Evolutionary conservation across 108 stramenopile species (phyloP).

Genomic region (Aurantiochytrium sp.): DNA sequence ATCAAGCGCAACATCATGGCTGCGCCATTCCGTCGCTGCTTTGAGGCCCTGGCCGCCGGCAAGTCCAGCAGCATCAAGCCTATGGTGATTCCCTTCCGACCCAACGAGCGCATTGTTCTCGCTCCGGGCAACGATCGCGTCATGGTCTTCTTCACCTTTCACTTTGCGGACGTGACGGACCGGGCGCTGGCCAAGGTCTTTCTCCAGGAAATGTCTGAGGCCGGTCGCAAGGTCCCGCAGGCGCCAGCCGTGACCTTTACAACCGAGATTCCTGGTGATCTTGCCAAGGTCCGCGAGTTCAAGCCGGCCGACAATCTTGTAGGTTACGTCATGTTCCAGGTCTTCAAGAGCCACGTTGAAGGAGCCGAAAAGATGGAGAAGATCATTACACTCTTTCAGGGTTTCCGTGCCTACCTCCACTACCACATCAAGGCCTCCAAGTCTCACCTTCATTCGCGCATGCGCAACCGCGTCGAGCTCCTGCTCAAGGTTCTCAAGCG

Average conservation of each 20-base stretch:
- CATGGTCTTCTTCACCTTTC: constrained; percentile 45
- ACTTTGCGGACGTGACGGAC: constrained; percentile 51
- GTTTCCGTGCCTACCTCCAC: constrained; percentile 57
- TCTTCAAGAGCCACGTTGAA: constrained; percentile 48
- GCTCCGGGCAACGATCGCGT: constrained; percentile 38
- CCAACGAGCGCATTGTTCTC: constrained; percentile 37
- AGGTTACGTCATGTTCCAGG: constrained; percentile 47
- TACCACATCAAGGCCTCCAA: constrained; percentile 65
- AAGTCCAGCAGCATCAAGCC: constrained; percentile 9
- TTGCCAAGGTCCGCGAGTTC: background rate
- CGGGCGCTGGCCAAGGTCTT: constrained; percentile 41
- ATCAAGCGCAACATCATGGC: constrained; percentile 42
- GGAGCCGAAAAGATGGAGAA: constrained; percentile 36
- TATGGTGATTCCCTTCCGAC: constrained; percentile 29
- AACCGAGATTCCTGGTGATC: background rate
- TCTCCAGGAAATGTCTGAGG: constrained; percentile 48
- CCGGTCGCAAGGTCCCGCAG: constrained; percentile 37
- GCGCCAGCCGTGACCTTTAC: constrained; percentile 41
- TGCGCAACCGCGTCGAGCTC: constrained; percentile 42
- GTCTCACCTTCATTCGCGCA: constrained; percentile 60
- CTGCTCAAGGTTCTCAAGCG: constrained; percentile 47
- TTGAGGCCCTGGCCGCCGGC: constrained; percentile 32
- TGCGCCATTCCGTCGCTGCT: constrained; percentile 41
- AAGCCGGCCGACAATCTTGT: background rate
- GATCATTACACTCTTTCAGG: constrained; percentile 28